These are phyloP conservation scores for Phytophthora sp. DNA, from an alignment of 352 stramenopile genomes.

Conservation along the genomic window DNA sequence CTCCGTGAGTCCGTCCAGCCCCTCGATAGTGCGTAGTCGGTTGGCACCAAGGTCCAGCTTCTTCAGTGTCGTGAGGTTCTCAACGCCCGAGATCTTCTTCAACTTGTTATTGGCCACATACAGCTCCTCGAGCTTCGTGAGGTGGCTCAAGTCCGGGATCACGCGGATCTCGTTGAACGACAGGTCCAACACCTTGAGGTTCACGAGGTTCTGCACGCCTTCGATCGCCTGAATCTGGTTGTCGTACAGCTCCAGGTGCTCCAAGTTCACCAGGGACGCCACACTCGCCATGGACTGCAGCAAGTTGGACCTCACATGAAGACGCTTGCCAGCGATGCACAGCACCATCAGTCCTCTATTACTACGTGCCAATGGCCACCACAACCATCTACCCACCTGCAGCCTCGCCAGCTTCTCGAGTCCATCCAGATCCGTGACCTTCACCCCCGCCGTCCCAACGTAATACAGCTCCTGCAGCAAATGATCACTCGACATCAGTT, in stretches of 20 bases:
- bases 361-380: too few species aligned
- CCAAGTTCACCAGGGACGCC: conserved; percentile 62
- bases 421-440: conserved; percentile 69
- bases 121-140: conserved; percentile 90
- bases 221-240: conserved; percentile 95
- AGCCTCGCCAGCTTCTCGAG: conserved; percentile 60
- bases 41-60: conserved; percentile 99
- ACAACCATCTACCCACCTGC: too few species aligned
- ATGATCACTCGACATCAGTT: too few species aligned
- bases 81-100: conserved; percentile 93
- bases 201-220: conserved; percentile 60
- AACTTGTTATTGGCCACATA: conserved; percentile 99
- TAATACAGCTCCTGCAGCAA: conserved; percentile 90
- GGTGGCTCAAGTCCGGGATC: conserved; percentile 79
- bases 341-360: too few species aligned
- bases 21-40: conserved; percentile 92
- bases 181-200: conserved; percentile 92
- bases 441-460: conserved; percentile 81
- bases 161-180: conserved; percentile 97
- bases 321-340: too few species aligned
- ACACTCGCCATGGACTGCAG: conserved; percentile 84
- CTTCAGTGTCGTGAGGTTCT: conserved; percentile 80
- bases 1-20: conserved; percentile 86
- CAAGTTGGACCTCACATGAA: conserved; percentile 86
- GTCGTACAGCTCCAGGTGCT: conserved; percentile 98